Evolutionary conservation across 1,139 yeast species (phyloP), one percentile per base, ranked within the genome.

Genomic region (Maudiozyma humilis): DNA sequence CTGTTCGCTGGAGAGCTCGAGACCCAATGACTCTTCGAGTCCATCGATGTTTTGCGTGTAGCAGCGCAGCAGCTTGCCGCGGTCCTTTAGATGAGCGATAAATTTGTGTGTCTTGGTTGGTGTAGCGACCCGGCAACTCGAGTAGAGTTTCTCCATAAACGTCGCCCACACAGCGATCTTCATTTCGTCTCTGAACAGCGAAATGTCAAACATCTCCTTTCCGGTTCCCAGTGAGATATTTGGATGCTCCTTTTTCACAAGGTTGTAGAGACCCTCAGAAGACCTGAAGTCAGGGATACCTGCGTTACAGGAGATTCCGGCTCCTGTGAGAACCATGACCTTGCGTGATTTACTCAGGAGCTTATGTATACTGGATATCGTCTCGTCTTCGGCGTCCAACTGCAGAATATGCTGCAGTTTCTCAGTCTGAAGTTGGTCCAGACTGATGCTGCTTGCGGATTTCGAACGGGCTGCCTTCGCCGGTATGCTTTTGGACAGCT

Each of bases 221-320:
- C 98, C 97, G 52, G 65, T 56, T 18, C 60, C 78, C 35, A 82
- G 77, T 5, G 79, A 72, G 6, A 76, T 69, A 43, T 74, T 72
- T 2, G 87, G 86, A 56, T 75, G 75, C 52, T 78, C 76, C 15
- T 69, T 67, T 55, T 82, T 83, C 16, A 82, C 88, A 66, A 79
- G 63, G 50, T 82, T 79, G 66, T 89, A 89, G 19, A 89, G 71
- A 2, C 97, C 97, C 52, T 82, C 79, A 15, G 79, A 70, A 1
- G 95, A 84, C 47, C 97, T 72, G 63, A 89, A 89, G 62, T 89
- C 97, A 1, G 97, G 97, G 44, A 89, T 89, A 0, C 97, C 97
- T 0, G 97, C 96, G 61, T 85, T 87, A 62, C 96, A 87, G 20
- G 96, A 86, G 47, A 89, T 86, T 1, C 97, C 97, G 1, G 97